Percentiles rank a stretch among this genome's conserved stretches.
phyloP scores from a whole-genome alignment of 495 filamentous ascomycete genomes.

The Penicillium psychrofluorescens region DNA sequence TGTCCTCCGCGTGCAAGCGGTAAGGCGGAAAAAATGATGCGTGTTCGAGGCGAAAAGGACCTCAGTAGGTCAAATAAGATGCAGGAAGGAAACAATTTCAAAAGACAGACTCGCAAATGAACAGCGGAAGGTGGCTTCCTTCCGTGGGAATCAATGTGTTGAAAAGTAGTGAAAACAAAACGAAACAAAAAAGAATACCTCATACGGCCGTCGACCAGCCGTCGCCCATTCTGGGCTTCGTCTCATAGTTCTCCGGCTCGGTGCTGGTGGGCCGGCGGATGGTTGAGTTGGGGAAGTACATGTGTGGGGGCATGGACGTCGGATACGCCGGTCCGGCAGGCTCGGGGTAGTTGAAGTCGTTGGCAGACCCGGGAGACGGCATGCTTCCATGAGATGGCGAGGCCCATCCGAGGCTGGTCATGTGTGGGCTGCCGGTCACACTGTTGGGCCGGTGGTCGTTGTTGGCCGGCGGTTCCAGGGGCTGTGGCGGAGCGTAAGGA shows the following conservation, averaged over 20 bases:
- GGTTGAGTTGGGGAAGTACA: slow-evolving; percentile 55
- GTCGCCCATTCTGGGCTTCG: slow-evolving; percentile 43
- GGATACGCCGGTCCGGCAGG: slow-evolving; percentile 49
- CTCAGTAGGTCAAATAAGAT: slow-evolving; percentile 16
- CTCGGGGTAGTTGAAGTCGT: slow-evolving; percentile 64
- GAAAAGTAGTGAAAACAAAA: slow-evolving; percentile 18
- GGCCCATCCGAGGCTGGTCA: slow-evolving; percentile 65
- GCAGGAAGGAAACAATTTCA: slow-evolving; percentile 4
- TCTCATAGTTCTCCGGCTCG: slow-evolving; percentile 62
- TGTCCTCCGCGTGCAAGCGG: slow-evolving; percentile 18
- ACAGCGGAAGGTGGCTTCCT: slow-evolving; percentile 11
- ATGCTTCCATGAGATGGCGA: slow-evolving; percentile 59
- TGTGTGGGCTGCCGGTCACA: slow-evolving; percentile 63
- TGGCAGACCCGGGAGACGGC: slow-evolving; percentile 59
- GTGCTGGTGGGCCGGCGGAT: slow-evolving; percentile 64
- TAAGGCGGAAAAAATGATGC: slow-evolving; percentile 12
- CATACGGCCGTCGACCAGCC: slow-evolving; percentile 39
- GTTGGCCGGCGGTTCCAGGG: slow-evolving; percentile 81
- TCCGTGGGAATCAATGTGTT: slow-evolving; percentile 19
- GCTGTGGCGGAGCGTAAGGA: slow-evolving; percentile 79
- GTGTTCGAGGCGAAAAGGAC: background rate
- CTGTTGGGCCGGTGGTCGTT: slow-evolving; percentile 64
- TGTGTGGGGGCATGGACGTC: slow-evolving; percentile 54
- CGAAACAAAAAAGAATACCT: slow-evolving; percentile 7
- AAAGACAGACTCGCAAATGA: slow-evolving; percentile 1